Evolutionary conservation across 495 filamentous ascomycete species (phyloP).

Genomic region (Bacidia rubella): DNA sequence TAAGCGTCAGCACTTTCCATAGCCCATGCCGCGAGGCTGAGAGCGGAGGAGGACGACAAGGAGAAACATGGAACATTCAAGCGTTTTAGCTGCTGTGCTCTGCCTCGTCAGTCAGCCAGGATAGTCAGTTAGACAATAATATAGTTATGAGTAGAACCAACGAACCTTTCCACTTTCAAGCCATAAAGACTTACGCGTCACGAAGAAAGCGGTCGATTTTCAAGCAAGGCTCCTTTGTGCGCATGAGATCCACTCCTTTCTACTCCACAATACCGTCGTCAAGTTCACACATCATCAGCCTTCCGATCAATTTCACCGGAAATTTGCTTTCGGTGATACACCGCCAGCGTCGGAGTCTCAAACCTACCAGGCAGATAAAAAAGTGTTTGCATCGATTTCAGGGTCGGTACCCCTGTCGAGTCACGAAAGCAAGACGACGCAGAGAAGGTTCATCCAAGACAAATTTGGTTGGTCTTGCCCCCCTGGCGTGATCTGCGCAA

Average conservation of each 20-base stretch:
- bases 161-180: background rate
- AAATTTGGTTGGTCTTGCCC: background rate
- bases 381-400: background rate
- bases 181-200: background rate
- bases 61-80: background rate
- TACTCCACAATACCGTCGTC: too few relatives aligned
- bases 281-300: background rate
- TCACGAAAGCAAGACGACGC: too few relatives aligned
- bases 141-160: background rate
- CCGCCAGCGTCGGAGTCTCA: background rate
- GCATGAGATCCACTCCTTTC: too few relatives aligned
- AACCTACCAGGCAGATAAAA: background rate
- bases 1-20: background rate
- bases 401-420: background rate
- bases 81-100: background rate
- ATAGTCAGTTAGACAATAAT: background rate
- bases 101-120: constrained; percentile 1
- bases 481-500: background rate
- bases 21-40: background rate
- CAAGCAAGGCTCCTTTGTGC: background rate
- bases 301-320: background rate
- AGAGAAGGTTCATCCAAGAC: too few relatives aligned
- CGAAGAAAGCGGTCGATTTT: background rate
- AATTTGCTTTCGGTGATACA: background rate
- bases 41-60: background rate